phyloP scores from a whole-genome alignment of 2,329 filamentous ascomycete species.

The Teratosphaeria destructans region DNA sequence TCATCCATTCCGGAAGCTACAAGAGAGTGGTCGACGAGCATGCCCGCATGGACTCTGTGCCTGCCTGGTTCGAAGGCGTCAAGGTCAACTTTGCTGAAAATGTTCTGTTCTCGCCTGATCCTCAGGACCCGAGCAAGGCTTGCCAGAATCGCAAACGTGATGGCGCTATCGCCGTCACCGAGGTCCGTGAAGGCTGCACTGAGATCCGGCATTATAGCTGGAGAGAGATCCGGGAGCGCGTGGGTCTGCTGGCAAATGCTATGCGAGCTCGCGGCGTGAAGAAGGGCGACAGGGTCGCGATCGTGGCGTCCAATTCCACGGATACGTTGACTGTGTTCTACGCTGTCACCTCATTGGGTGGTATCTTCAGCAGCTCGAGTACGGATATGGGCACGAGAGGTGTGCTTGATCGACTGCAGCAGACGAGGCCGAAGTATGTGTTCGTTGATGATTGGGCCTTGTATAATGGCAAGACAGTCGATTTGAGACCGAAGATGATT shows the following conservation, averaged over 20 bases:
- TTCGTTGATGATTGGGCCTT: slow-evolving; percentile 73
- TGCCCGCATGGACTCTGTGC: slow-evolving; percentile 59
- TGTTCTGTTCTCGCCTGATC: slow-evolving; percentile 50
- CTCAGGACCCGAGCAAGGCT: slow-evolving; percentile 34
- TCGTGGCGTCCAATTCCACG: slow-evolving; percentile 64
- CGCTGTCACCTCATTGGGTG: slow-evolving; percentile 60
- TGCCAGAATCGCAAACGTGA: slow-evolving; percentile 59
- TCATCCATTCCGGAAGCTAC: slow-evolving; percentile 52
- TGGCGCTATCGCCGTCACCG: slow-evolving; percentile 57
- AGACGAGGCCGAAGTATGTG: slow-evolving; percentile 68
- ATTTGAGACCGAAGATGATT: slow-evolving; percentile 62
- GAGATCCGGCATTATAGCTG: slow-evolving; percentile 50
- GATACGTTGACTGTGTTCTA: slow-evolving; percentile 64
- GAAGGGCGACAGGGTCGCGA: slow-evolving; percentile 63
- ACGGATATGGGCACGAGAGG: slow-evolving; percentile 79
- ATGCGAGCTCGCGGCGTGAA: slow-evolving; percentile 55
- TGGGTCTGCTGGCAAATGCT: slow-evolving; percentile 52
- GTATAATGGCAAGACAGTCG: slow-evolving; percentile 67
- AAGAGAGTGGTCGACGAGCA: slow-evolving; percentile 54
- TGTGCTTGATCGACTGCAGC: slow-evolving; percentile 61
- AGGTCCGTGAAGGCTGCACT: slow-evolving; percentile 57
- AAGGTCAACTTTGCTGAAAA: slow-evolving; percentile 73
- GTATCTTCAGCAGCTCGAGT: slow-evolving; percentile 62
- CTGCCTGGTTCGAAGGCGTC: slow-evolving; percentile 67
- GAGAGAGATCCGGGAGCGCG: slow-evolving; percentile 51